phyloP scores from a whole-genome alignment of 139 green algal species.

The Picochlorum costavermella region DNA sequence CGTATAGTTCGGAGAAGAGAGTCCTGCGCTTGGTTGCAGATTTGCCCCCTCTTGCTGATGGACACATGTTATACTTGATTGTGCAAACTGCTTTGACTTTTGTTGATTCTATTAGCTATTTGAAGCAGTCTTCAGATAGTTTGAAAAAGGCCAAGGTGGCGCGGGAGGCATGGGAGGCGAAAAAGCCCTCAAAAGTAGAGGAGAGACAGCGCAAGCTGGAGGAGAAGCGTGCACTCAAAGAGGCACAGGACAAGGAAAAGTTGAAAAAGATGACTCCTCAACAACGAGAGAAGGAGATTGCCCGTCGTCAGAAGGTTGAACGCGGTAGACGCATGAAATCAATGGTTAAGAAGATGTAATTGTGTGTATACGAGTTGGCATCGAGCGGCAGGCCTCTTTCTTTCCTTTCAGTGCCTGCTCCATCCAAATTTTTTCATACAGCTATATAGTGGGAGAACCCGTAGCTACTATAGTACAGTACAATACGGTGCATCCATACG shows the following conservation, averaged over 20 bases:
- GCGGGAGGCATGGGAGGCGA: background rate
- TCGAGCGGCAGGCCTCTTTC: too few relatives aligned
- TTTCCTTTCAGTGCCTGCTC: too few relatives aligned
- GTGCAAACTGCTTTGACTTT: constrained; percentile 1
- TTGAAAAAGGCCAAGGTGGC: constrained; percentile 11
- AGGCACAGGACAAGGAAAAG: constrained; percentile 3
- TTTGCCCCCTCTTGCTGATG: constrained; percentile 14
- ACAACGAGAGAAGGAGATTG: constrained; percentile 12
- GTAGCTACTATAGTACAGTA: too few relatives aligned
- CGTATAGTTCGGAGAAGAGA: constrained; percentile 8
- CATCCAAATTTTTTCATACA: too few relatives aligned
- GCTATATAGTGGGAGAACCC: too few relatives aligned
- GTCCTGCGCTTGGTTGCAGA: constrained; percentile 21
- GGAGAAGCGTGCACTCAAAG: background rate
- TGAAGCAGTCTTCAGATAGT: constrained; percentile 18
- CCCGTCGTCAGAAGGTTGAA: background rate
- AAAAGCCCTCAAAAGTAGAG: background rate
- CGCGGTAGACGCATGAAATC: background rate
- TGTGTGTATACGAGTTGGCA: too few relatives aligned
- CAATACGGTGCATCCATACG: too few relatives aligned
- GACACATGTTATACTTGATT: constrained; percentile 8
- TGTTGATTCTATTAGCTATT: constrained; percentile 16
- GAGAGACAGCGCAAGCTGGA: background rate
- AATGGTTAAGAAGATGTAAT: constrained; percentile 6
- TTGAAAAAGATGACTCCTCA: constrained; percentile 8